A percentile compares a stretch with the other conserved stretches of the same genome.
Evolutionary conservation across 1,284 basidiomycete genomes (phyloP).

Genomic region (Sanghuangporus baumii): DNA sequence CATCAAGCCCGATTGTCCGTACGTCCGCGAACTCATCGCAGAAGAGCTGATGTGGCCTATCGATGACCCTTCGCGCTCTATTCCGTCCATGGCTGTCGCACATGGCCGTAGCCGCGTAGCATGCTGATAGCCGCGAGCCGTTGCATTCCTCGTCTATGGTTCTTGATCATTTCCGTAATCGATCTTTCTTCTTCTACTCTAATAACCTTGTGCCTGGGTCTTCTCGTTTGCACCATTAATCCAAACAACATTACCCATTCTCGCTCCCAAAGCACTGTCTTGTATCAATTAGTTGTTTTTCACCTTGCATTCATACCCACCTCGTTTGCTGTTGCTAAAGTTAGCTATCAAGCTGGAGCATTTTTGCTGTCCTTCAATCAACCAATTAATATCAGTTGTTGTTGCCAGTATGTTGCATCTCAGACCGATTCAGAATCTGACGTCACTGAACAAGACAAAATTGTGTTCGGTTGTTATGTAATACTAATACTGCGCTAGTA

Average conservation of each 20-base stretch:
- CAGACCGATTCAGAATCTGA: too few species aligned
- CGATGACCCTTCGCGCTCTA: constrained; percentile 16
- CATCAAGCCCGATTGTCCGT: constrained; percentile 18
- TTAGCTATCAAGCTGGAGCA: background rate
- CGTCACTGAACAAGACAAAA: too few species aligned
- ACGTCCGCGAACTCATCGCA: constrained; percentile 17
- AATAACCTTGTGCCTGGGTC: background rate
- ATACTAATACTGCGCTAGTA: background rate
- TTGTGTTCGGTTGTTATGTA: background rate
- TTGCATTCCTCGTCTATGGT: background rate
- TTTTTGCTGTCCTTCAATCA: background rate
- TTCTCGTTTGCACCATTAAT: background rate
- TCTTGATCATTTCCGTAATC: background rate
- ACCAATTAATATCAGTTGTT: too few species aligned
- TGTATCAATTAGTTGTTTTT: constrained; percentile 14
- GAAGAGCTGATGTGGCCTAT: constrained; percentile 20
- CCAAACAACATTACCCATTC: background rate
- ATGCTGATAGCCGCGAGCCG: background rate
- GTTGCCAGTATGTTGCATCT: too few species aligned
- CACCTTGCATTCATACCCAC: background rate
- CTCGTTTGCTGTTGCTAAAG: background rate
- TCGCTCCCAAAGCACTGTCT: background rate
- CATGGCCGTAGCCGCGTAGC: constrained; percentile 13
- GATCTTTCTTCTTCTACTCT: background rate
- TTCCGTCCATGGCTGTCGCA: constrained; percentile 10